Evolutionary conservation across 2,329 filamentous ascomycete species (phyloP).

Genomic region (Fusarium globosum): DNA sequence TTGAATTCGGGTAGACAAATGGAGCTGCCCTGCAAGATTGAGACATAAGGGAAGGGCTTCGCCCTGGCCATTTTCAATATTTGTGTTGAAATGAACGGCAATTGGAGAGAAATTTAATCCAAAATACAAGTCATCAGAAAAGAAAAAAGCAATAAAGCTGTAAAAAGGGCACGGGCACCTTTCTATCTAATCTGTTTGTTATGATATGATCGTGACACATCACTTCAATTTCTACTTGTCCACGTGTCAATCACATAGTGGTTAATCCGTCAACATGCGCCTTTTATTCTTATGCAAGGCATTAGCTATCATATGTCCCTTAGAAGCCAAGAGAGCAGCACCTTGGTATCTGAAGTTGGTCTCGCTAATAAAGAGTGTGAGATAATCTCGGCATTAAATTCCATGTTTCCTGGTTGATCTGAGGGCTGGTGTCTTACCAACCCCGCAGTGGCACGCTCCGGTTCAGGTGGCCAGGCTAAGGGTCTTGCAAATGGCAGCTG

Average conservation of each 20-base stretch:
- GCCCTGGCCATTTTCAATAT: neutral
- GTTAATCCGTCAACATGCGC: neutral
- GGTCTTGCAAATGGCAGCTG: neutral
- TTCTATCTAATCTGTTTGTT: neutral
- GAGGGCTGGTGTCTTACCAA: rapidly evolving
- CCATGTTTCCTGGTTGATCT: neutral
- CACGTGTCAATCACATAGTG: neutral
- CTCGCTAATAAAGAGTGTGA: neutral
- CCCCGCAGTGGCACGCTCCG: conserved; percentile 8
- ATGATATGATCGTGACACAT: neutral
- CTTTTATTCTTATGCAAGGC: neutral
- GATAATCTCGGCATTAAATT: neutral
- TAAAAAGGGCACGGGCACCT: too few species aligned
- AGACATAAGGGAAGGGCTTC: rapidly evolving
- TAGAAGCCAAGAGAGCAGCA: too few species aligned
- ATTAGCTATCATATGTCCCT: too few species aligned
- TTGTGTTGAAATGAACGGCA: neutral
- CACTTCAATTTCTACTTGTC: neutral
- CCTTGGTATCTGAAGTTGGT: too few species aligned
- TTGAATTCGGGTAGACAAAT: rapidly evolving
- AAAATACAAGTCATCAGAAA: neutral
- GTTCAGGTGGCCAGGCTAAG: neutral
- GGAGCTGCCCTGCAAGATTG: neutral
- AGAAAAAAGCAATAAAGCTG: neutral
- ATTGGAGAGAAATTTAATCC: neutral